Evolutionary conservation across 192 early-diverging fungal genomes (phyloP), one percentile per base, ranked within the genome.

Genomic region (Thoreauomyces humboldtii): DNA sequence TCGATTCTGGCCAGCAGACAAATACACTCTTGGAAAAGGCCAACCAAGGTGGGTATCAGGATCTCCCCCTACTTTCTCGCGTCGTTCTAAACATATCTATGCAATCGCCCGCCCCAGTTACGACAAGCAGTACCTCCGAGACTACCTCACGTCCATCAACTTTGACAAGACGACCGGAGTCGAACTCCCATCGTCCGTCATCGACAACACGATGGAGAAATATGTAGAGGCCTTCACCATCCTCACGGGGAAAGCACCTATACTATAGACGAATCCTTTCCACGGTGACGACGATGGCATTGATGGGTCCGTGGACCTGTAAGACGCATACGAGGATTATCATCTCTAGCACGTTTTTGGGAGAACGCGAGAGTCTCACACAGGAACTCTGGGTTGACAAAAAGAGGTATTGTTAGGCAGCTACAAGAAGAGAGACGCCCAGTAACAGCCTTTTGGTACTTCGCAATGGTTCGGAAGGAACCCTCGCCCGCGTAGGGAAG

Each of bases 71-170:
- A 9, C 38, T 9, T 12, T 14, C 24, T 59, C 29, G 32, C 44
- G 2, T 25, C 15, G 1, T 70, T 7, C 19, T 17, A 71, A 24
- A 14, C 19, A 3, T 19, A 41, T 0, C 27, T 0, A 11, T 36
- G 14, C 1, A n/a, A 22, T 33, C 36, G 55, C 28, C 24, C 38
- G 2, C 41, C 15, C 14, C 28, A 84, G 92, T 72, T 96, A 93
- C 75, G 97, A 99, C 73, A 99, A 98, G 85, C 95, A 98, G 72
- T 96, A 91, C 67, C 71, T 99, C 61, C 89, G 97, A 61, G 91
- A 98, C 75, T 99, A 96, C 69, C 86, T 99, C 46, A 78, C 78
- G 22, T 87, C 89, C 55, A 86, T 85, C 64, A 78, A 77, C 46
- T 98, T 97, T 80, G 95, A 99, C 72, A 96, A 91, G 78, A 69